Evolutionary conservation across 345 rosid genomes (phyloP), one percentile per base, ranked within the genome.

Genomic region (Ceriops tagal): DNA sequence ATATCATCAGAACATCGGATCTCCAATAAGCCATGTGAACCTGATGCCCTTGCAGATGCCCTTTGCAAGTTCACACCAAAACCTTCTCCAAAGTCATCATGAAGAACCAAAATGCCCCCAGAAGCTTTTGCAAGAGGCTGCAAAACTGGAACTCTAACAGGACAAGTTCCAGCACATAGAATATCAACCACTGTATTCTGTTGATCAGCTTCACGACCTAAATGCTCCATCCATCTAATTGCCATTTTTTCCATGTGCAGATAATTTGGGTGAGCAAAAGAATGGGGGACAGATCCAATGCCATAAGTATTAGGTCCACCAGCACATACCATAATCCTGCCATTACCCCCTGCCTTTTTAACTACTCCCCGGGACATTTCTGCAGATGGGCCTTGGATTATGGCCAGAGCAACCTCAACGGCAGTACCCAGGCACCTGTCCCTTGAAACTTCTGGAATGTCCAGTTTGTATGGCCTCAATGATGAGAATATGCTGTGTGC

Each of bases 81-180:
- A 63, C 98, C 93, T 84, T 96, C 99, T 49, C 99, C 97, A 79
- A 96, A 96, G 82, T 96, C 99, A 75, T 96, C 97, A 64, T 96
- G 97, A 64, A 96, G 99, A 73, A 96, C 83, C 85, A 96, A 70
- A 59, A 89, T 96, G 74, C 99, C 99, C 9, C 99, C 99, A 19
- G 98, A 89, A 77, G 97, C 84, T 77, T 90, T 92, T 65, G 92
- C 86, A 74, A 96, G 96, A 71, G 97, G 98, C 87, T 90, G 96
- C 73, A 96, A 73, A 27, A 90, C 65, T 49, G 95, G 96, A 83
- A 90, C 86, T 80, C 96, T 82, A 58, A 92, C 88, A 53, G 99
- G 98, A 81, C 97, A 92, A 64, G 91, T 96, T 81, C 99, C 98
- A 77, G 99, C 96, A 64, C 99, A 96, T 53, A 96, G 83, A 67